Conservation (phyloP, 371 early-diverging fungal species). For the Mucor saturninus region DNA sequence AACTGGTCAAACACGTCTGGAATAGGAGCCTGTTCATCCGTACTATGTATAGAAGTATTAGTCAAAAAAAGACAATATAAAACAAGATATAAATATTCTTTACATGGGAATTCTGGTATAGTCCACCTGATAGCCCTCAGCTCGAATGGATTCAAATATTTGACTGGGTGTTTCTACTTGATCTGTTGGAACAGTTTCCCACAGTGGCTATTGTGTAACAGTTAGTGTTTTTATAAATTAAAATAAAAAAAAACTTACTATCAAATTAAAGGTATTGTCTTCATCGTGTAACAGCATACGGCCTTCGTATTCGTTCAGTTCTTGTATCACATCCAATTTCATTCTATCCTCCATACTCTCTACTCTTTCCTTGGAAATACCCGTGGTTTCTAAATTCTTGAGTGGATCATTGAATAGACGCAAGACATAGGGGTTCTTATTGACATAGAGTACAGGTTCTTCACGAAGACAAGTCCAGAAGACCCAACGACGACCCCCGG, state of each 20-base stretch:
- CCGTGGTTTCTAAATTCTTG: slow-evolving; percentile 66
- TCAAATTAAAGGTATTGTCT: slow-evolving; percentile 42
- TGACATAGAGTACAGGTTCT: slow-evolving; percentile 76
- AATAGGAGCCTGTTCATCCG: slow-evolving; percentile 79
- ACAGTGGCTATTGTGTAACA: slow-evolving; percentile 48
- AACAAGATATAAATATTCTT: background rate
- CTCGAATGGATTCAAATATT: slow-evolving; percentile 51
- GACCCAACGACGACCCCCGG: slow-evolving; percentile 46
- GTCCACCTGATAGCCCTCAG: slow-evolving; percentile 59
- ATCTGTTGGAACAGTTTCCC: slow-evolving; percentile 60
- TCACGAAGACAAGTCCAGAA: slow-evolving; percentile 74
- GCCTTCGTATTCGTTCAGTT: slow-evolving; percentile 54
- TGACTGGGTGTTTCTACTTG: slow-evolving; percentile 63
- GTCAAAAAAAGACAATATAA: background rate
- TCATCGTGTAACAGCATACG: slow-evolving; percentile 66
- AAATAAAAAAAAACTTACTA: slow-evolving; percentile 42
- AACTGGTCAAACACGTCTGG: slow-evolving; percentile 74
- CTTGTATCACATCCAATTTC: slow-evolving; percentile 60
- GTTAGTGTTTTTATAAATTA: background rate
- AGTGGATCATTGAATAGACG: slow-evolving; percentile 63
- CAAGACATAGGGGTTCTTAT: slow-evolving; percentile 62
- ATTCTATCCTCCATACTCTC: slow-evolving; percentile 68
- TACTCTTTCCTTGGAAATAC: slow-evolving; percentile 67
- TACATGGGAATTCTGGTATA: slow-evolving; percentile 71
- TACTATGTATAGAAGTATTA: slow-evolving; percentile 31